Conservation (phyloP, 306 rosid species). For the Vigna trinervia region DNA sequence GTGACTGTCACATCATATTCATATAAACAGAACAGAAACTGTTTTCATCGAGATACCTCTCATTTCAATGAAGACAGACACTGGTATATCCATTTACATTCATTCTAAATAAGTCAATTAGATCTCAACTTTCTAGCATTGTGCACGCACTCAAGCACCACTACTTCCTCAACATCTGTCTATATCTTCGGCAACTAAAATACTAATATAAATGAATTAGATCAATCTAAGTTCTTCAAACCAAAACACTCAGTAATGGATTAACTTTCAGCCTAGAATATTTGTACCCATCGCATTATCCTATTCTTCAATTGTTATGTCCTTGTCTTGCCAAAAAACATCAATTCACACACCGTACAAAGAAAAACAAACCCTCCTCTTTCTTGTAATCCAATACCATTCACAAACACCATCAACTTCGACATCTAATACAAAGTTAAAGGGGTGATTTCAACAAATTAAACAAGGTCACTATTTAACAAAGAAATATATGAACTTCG, state of each 20-base stretch:
- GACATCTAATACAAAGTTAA: neutral
- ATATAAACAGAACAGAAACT: neutral
- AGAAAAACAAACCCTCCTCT: neutral
- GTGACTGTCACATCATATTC: neutral
- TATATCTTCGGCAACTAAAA: slow-evolving; percentile 1
- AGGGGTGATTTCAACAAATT: neutral
- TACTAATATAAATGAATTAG: neutral
- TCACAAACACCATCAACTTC: neutral
- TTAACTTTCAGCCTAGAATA: neutral
- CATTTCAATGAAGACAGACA: neutral
- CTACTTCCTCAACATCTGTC: neutral
- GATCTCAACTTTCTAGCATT: slow-evolving; percentile 30
- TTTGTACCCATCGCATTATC: slow-evolving; percentile 2
- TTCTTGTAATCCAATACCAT: neutral
- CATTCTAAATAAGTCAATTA: neutral
- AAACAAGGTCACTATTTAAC: neutral
- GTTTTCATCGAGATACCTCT: neutral
- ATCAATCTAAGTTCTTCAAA: slow-evolving; percentile 13
- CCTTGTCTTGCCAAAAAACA: neutral
- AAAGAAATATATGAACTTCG: neutral
- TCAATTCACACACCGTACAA: neutral
- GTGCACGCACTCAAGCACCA: slow-evolving; percentile 2
- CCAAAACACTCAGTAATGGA: neutral
- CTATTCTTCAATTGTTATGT: neutral
- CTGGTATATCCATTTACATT: neutral